Evolutionary conservation across 2,329 filamentous ascomycete species (phyloP).

Genomic region (Aspergillus calidoustus): DNA sequence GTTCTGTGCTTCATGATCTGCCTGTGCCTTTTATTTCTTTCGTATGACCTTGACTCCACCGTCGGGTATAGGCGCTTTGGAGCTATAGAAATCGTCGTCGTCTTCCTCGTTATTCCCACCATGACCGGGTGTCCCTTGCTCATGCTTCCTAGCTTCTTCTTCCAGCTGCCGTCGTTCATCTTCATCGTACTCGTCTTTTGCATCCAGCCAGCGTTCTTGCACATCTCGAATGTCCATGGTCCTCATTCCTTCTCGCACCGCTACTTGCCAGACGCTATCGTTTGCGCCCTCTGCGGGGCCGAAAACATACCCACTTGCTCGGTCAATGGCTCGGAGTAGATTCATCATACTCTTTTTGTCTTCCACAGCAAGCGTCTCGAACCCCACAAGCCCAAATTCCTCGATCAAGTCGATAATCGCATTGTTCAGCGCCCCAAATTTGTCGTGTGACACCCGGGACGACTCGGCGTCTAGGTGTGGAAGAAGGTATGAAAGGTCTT

Average conservation of each 20-base stretch:
- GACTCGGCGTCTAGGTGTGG: conserved; percentile 81
- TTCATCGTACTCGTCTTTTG: conserved; percentile 84
- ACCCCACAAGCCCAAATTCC: conserved; percentile 85
- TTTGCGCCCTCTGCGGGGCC: conserved; percentile 89
- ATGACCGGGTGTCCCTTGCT: conserved; percentile 38
- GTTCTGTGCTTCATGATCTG: conserved; percentile 20
- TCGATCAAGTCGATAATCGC: conserved; percentile 87
- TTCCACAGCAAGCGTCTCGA: conserved; percentile 93
- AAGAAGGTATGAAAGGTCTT: conserved; percentile 84
- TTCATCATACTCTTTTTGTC: conserved; percentile 98
- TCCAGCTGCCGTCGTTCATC: conserved; percentile 76
- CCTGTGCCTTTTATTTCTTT: conserved; percentile 52
- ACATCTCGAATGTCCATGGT: conserved; percentile 85
- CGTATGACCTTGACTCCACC: conserved; percentile 74
- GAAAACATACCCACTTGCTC: conserved; percentile 91
- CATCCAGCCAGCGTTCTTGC: conserved; percentile 94
- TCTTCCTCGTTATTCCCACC: conserved; percentile 31
- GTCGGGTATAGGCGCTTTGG: conserved; percentile 52
- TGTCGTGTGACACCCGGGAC: conserved; percentile 68
- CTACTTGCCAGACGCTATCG: conserved; percentile 95
- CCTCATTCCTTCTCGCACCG: conserved; percentile 74
- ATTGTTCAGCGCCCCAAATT: conserved; percentile 82
- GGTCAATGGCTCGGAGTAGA: conserved; percentile 83
- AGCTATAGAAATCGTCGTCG: conserved; percentile 40
- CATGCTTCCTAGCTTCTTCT: conserved; percentile 66